Evolutionary conservation across 768 basidiomycete species (phyloP).

Genomic region (Pisolithus albus): DNA sequence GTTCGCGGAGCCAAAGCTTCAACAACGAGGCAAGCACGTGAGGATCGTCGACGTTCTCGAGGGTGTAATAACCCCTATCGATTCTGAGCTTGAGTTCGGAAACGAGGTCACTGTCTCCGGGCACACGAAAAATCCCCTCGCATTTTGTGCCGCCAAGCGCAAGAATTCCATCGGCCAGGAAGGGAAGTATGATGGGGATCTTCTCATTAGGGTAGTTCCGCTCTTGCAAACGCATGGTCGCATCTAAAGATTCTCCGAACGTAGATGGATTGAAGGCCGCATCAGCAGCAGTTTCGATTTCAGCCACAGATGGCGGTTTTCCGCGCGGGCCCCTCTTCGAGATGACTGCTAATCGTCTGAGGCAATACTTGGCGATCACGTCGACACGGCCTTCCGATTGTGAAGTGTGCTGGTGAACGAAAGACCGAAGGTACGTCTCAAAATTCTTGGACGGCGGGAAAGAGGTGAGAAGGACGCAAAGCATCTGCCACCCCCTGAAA

Average conservation of each 20-base stretch:
- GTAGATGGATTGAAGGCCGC: constrained; percentile 94
- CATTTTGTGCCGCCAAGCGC: constrained; percentile 77
- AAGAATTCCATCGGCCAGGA: constrained; percentile 87
- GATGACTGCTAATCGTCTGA: constrained; percentile 69
- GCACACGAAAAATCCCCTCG: constrained; percentile 91
- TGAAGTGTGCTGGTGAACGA: constrained; percentile 62
- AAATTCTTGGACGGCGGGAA: constrained; percentile 95
- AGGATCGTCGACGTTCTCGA: constrained; percentile 86
- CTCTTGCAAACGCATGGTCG: constrained; percentile 77
- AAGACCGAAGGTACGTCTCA: constrained; percentile 75
- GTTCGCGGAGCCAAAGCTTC: constrained; percentile 91
- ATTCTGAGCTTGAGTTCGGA: constrained; percentile 85
- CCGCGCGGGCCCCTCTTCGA: constrained; percentile 82
- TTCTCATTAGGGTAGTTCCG: constrained; percentile 79
- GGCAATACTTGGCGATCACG: constrained; percentile 85
- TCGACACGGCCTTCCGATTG: constrained; percentile 74
- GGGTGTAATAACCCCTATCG: constrained; percentile 84
- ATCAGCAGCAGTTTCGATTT: constrained; percentile 93
- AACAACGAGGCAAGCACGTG: constrained; percentile 84
- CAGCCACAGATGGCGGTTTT: constrained; percentile 70
- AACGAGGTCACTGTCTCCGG: constrained; percentile 85
- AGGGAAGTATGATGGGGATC: constrained; percentile 89
- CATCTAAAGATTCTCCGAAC: constrained; percentile 85
- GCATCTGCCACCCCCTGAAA: constrained; percentile 89
- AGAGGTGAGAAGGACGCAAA: constrained; percentile 84